Conservation (phyloP, 805 yeast species). For the Nakazawaea laoshanensis region DNA sequence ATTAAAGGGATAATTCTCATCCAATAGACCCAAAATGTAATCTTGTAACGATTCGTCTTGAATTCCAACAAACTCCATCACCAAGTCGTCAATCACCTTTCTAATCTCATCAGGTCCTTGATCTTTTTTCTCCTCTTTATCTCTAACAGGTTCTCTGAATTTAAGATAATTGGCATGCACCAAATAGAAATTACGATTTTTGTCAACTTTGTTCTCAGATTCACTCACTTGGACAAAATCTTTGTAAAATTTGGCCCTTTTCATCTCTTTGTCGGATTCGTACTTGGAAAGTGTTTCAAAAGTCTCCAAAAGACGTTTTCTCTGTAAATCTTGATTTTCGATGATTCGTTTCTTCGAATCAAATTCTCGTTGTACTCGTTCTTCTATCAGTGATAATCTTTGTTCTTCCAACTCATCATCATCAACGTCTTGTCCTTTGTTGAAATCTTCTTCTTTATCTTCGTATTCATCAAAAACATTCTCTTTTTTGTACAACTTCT, state of each 20-base stretch:
- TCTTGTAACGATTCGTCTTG: conserved; percentile 41
- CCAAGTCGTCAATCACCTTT: conserved; percentile 28
- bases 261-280: conserved; percentile 12
- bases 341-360: conserved; percentile 14
- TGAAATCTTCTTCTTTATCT: conserved; percentile 12
- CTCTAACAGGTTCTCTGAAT: conserved; percentile 24
- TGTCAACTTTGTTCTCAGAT: conserved; percentile 23
- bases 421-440: conserved; percentile 23
- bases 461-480: conserved; percentile 18
- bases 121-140: conserved; percentile 37
- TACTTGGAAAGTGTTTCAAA: conserved; percentile 24
- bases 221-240: conserved; percentile 19
- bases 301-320: conserved; percentile 25
- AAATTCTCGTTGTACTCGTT: conserved; percentile 16
- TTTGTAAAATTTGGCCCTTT: conserved; percentile 17
- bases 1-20: conserved; percentile 21
- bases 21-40: conserved; percentile 31
- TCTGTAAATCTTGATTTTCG: conserved; percentile 16
- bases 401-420: conserved; percentile 18
- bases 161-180: conserved; percentile 36
- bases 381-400: no score
- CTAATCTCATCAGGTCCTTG: conserved; percentile 27
- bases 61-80: conserved; percentile 46
- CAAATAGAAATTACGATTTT: conserved; percentile 25
- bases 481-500: conserved; percentile 27